These are phyloP conservation scores for Ramalina intermedia DNA, from an alignment of 495 filamentous ascomycete species.

Conservation along the genomic window DNA sequence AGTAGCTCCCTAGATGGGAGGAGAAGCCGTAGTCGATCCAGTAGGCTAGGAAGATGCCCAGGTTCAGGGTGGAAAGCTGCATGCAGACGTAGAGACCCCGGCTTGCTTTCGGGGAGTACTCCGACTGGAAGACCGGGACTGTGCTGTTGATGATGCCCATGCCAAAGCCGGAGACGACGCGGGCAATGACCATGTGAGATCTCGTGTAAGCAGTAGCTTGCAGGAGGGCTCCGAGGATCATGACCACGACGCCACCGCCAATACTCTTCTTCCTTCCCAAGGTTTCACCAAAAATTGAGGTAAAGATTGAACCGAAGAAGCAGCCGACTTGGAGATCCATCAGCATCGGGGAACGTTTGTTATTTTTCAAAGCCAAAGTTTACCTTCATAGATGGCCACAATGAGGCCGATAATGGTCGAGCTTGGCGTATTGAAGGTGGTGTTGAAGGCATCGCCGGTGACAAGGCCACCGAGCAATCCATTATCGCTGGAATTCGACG, in stretches of 20 bases:
- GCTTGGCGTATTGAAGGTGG: constrained; percentile 17
- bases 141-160: constrained; percentile 24
- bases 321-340: neutral
- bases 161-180: constrained; percentile 19
- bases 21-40: constrained; percentile 36
- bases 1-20: constrained; percentile 19
- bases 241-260: constrained; percentile 25
- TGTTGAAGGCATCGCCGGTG: constrained; percentile 15
- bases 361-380: too few species aligned
- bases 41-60: constrained; percentile 31
- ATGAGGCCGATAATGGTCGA: constrained; percentile 20
- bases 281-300: constrained; percentile 30
- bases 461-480: constrained; percentile 18
- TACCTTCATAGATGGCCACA: constrained; percentile 21
- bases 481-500: constrained; percentile 13
- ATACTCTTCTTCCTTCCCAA: constrained; percentile 32
- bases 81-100: constrained; percentile 22
- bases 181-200: constrained; percentile 16
- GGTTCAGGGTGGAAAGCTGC: constrained; percentile 21
- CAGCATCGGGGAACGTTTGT: neutral
- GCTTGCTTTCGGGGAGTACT: constrained; percentile 23
- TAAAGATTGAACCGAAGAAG: constrained; percentile 36
- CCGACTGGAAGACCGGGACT: constrained; percentile 27
- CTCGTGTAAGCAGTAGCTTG: constrained; percentile 21
- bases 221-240: constrained; percentile 29